phyloP scores from a whole-genome alignment of 2,329 filamentous ascomycete species.

The Cladosporium phlei region DNA sequence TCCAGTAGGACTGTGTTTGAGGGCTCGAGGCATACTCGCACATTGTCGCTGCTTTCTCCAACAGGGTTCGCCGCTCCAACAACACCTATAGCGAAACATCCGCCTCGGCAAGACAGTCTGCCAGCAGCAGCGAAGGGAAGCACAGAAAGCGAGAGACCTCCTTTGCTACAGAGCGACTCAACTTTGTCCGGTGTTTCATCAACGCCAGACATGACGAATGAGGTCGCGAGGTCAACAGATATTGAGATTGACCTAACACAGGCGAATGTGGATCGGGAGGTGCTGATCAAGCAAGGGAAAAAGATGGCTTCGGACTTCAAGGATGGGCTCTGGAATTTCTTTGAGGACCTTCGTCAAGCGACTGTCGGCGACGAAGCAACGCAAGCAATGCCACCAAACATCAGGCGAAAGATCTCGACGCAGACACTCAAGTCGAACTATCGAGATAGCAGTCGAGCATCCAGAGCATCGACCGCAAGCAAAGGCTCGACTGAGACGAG shows the following conservation, averaged over 20 bases:
- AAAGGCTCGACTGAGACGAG: constrained; percentile 18
- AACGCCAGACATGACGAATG: constrained; percentile 22
- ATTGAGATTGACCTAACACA: constrained; percentile 28
- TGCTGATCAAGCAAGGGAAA: constrained; percentile 56
- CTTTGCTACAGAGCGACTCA: constrained; percentile 8
- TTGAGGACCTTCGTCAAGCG: constrained; percentile 90
- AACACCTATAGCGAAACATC: constrained; percentile 11
- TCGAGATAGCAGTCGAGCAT: constrained; percentile 10
- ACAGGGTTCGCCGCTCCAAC: neutral
- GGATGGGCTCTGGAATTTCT: constrained; percentile 86
- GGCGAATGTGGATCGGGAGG: constrained; percentile 45
- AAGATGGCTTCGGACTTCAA: constrained; percentile 87
- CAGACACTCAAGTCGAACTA: constrained; percentile 18
- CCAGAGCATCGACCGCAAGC: constrained; percentile 18
- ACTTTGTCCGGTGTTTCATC: constrained; percentile 8
- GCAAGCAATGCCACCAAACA: constrained; percentile 46
- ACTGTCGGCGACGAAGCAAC: constrained; percentile 91
- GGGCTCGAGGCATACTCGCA: constrained; percentile 57
- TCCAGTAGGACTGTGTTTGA: constrained; percentile 58
- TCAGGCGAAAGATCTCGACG: constrained; percentile 23
- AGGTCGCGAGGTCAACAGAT: constrained; percentile 22
- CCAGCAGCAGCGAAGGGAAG: constrained; percentile 12
- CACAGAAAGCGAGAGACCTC: constrained; percentile 10
- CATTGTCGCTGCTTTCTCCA: constrained; percentile 77
- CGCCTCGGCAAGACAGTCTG: constrained; percentile 26